Conservation (phyloP, 106 monocot species). For the Dactylorhiza incarnata region DNA sequence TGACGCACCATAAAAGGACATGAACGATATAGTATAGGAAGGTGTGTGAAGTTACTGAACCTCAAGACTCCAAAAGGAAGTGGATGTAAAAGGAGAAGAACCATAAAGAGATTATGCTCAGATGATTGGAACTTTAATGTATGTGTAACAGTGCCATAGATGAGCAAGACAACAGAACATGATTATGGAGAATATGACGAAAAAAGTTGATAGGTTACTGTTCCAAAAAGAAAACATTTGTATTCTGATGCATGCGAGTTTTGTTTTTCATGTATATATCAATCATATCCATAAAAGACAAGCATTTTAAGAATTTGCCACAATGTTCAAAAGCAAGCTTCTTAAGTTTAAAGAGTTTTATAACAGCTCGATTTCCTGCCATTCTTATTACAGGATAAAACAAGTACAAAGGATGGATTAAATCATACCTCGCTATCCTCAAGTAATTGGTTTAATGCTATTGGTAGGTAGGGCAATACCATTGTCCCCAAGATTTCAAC, state of each 20-base stretch:
- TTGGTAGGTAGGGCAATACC: conserved; percentile 67
- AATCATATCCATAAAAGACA: neutral
- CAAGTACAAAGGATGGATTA: neutral
- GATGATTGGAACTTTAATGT: neutral
- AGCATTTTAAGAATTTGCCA: neutral
- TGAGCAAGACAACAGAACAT: too few species aligned
- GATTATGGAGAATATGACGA: too few species aligned
- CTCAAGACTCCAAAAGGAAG: neutral
- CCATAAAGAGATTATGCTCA: too few species aligned
- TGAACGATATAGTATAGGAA: too few species aligned
- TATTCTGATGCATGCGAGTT: neutral
- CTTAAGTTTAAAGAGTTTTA: neutral
- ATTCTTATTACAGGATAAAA: conserved; percentile 1
- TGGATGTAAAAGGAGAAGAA: neutral
- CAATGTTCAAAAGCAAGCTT: neutral
- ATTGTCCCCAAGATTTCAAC: conserved; percentile 72
- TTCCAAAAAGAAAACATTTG: too few species aligned
- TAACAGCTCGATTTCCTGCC: neutral
- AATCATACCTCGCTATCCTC: conserved; percentile 64
- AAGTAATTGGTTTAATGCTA: conserved; percentile 84
- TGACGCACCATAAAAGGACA: too few species aligned
- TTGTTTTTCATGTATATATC: neutral
- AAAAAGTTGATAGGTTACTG: too few species aligned
- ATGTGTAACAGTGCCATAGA: too few species aligned
- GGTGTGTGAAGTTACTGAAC: too few species aligned